Evolutionary conservation across 2,329 filamentous ascomycete genomes (phyloP).

Genomic region (Colletotrichum liaoningense): DNA sequence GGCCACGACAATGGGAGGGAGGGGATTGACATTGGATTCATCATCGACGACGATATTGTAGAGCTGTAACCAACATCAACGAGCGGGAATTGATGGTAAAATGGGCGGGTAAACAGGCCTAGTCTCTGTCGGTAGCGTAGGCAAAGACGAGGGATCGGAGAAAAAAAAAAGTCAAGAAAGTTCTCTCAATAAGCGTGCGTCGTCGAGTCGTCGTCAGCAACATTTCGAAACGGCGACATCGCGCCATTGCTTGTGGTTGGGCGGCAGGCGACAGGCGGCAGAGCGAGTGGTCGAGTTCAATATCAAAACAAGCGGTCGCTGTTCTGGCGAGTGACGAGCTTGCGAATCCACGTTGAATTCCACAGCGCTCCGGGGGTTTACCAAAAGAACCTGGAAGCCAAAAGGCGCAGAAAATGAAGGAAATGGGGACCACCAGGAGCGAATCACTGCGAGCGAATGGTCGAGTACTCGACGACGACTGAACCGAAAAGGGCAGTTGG

Average conservation of each 20-base stretch:
- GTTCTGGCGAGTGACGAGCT: conserved; percentile 21
- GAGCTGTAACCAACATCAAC: not conserved
- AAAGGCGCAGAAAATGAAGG: not conserved
- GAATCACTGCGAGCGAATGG: not conserved
- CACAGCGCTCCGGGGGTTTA: not conserved
- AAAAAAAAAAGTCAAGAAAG: not conserved
- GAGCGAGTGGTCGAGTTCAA: not conserved
- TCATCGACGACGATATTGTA: not conserved
- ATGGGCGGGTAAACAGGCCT: not conserved
- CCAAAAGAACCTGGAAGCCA: not conserved
- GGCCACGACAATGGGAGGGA: not conserved
- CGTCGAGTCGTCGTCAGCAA: conserved; percentile 30
- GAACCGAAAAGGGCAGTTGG: conserved; percentile 30
- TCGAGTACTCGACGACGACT: not conserved
- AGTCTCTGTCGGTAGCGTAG: not conserved
- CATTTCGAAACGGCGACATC: conserved; percentile 8
- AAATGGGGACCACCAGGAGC: not conserved
- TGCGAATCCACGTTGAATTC: conserved; percentile 5
- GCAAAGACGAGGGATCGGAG: not conserved
- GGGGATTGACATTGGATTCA: not conserved
- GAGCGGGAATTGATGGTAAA: not conserved
- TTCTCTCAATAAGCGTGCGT: conserved; percentile 1
- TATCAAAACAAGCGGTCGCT: conserved; percentile 26
- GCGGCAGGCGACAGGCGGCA: not conserved
- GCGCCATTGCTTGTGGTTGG: conserved; percentile 7